Evolutionary conservation across 2,329 filamentous ascomycete genomes (phyloP).

Genomic region (Aureobasidium mangrovei): DNA sequence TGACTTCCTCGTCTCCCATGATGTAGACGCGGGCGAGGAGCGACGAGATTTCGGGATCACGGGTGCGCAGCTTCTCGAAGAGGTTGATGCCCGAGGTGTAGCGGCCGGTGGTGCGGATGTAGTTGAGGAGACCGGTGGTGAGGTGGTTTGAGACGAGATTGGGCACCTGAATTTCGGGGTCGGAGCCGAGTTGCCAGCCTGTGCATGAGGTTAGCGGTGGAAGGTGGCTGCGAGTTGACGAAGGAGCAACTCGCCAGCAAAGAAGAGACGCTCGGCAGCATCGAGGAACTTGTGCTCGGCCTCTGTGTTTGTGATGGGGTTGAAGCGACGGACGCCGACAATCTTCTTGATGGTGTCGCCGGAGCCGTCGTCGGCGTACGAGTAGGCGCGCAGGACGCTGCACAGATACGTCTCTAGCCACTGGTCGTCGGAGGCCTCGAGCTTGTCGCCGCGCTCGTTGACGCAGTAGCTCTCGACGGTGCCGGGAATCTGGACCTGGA

Average conservation of each 20-base stretch:
- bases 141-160: conserved; percentile 95
- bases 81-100: conserved; percentile 94
- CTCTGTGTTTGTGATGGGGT: conserved; percentile 96
- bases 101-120: conserved; percentile 89
- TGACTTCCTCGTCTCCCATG: conserved; percentile 94
- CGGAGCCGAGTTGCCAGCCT: conserved; percentile 94
- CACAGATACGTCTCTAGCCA: conserved; percentile 98
- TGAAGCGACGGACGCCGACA: conserved; percentile 92
- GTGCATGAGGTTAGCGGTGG: conserved; percentile 12
- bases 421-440: conserved; percentile 82
- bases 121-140: conserved; percentile 84
- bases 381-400: conserved; percentile 87
- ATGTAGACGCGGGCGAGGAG: conserved; percentile 84
- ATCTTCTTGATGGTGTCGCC: conserved; percentile 95
- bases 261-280: conserved; percentile 90
- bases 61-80: conserved; percentile 86
- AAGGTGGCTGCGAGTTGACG: not conserved
- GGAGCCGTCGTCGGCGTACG: conserved; percentile 90
- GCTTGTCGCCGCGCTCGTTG: conserved; percentile 91
- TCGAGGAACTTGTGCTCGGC: conserved; percentile 93
- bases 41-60: conserved; percentile 90
- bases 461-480: conserved; percentile 96
- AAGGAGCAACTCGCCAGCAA: conserved; percentile 55
- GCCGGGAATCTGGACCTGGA: conserved; percentile 93
- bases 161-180: conserved; percentile 93